These are phyloP conservation scores for Narthecium ossifragum DNA, from an alignment of 106 monocot species.

Conservation along the genomic window DNA sequence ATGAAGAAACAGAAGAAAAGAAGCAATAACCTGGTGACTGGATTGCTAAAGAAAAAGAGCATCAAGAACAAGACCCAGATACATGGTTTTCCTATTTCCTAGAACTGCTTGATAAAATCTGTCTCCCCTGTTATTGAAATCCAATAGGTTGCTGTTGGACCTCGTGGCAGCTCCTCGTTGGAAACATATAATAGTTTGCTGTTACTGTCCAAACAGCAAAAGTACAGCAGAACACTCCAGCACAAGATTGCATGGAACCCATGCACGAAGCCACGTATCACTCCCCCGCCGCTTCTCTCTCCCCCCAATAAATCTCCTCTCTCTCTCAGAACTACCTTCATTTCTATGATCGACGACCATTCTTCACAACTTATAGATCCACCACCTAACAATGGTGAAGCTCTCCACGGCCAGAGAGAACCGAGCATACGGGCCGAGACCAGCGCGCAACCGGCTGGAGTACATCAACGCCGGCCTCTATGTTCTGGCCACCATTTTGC, in stretches of 20 bases:
- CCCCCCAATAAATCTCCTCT: not conserved
- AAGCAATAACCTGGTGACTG: too few relatives aligned
- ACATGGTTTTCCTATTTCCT: not conserved
- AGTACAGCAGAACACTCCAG: not conserved
- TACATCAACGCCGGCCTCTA: slow-evolving; percentile 79
- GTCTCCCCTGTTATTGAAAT: not conserved
- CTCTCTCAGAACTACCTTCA: not conserved
- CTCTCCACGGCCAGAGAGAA: slow-evolving; percentile 64
- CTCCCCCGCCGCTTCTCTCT: not conserved
- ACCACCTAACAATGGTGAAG: slow-evolving; percentile 59
- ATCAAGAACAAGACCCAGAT: not conserved
- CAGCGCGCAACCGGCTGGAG: slow-evolving; percentile 57
- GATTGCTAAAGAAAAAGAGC: too few relatives aligned
- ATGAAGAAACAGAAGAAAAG: too few relatives aligned
- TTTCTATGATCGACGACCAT: not conserved
- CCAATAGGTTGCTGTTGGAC: not conserved
- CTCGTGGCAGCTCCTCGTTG: not conserved
- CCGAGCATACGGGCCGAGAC: slow-evolving; percentile 52
- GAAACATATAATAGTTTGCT: not conserved
- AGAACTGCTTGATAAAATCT: too few relatives aligned
- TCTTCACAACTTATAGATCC: too few relatives aligned
- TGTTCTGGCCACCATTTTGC: slow-evolving; percentile 35
- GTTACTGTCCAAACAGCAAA: not conserved
- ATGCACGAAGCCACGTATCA: slow-evolving; percentile 9
- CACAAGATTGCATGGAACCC: not conserved